A percentile compares a stretch with the other conserved stretches of the same genome.
These are phyloP conservation scores for Blastomyces parvus DNA, from an alignment of 2,329 filamentous ascomycete genomes.

Conservation along the genomic window DNA sequence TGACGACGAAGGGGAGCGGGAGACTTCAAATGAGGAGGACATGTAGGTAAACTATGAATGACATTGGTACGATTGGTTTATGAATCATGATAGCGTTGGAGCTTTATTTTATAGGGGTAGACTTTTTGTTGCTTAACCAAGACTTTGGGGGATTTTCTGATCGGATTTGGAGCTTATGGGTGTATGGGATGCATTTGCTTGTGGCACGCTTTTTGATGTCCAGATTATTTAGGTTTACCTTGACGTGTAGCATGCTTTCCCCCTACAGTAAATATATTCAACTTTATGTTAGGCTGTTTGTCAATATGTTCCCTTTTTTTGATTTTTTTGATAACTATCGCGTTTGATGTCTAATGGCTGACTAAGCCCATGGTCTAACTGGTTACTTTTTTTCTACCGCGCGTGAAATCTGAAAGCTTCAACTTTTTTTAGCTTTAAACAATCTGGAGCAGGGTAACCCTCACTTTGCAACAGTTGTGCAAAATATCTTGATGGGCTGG, in stretches of 20 bases:
- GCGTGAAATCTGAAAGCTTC: neutral
- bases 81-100: constrained; percentile 15
- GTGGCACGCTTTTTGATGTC: neutral
- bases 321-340: no score
- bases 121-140: neutral
- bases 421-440: no score
- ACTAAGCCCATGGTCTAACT: neutral
- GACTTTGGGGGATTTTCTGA: neutral
- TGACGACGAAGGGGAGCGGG: constrained; percentile 1
- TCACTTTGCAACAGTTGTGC: neutral
- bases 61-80: constrained; percentile 6
- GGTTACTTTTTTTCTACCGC: neutral
- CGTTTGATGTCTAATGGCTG: neutral
- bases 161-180: neutral
- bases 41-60: constrained; percentile 4
- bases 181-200: neutral
- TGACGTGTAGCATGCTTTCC: neutral
- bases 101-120: neutral
- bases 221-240: neutral
- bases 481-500: constrained; percentile 1
- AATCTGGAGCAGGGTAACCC: neutral
- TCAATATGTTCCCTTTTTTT: neutral
- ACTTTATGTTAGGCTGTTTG: neutral
- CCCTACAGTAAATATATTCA: neutral
- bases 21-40: neutral